Evolutionary conservation across 257 asterid species (phyloP), one percentile per base, ranked within the genome.

Genomic region (Eucommia ulmoides): DNA sequence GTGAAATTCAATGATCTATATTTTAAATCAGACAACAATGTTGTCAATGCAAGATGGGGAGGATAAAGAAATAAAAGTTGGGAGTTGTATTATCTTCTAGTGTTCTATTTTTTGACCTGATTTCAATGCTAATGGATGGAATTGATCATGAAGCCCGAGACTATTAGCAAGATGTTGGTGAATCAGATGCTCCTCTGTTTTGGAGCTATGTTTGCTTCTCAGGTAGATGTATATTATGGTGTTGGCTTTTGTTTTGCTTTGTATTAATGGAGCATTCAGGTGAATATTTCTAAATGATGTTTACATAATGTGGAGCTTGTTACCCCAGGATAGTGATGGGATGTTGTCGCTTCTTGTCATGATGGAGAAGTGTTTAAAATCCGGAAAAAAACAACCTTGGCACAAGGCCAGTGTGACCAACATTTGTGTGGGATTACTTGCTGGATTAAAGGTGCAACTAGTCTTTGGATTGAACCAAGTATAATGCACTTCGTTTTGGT

Each of bases 141-240:
- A 54, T 25, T 50, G 60, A 53, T 56, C 68, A 56, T 86, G 83
- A 73, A 91, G 99, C 92, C 99, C 38, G 99, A 86, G 78, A 79
- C 84, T 38, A 70, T 75, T 60, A 73, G 95, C 80, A 91, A 83
- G 84, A 75, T 77, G 93, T 71, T 86, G 81, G 95, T 91, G 65
- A 91, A 86, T 75, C 95, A 91, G 68, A 83, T 82, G 96, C 99
- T 91, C 71, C 89, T 91, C 67, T 91, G 82, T 75, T 86, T 91
- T 33, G 99, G 99, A 51, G 67, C 71, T 57, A 81, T 91, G 79
- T 91, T 91, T 79, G 95, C 98, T 61, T 83, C 79, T 50, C 93
- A 82, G 91, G 98, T 91, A 71, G 60, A 67, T 62, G 59, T 51
- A 60, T 49, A 68, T 66, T 46, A 50, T 52, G 49, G 23, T n/a